Evolutionary conservation across 768 basidiomycete genomes (phyloP), one percentile per base, ranked within the genome.

Genomic region (Solioccasus polychromus): DNA sequence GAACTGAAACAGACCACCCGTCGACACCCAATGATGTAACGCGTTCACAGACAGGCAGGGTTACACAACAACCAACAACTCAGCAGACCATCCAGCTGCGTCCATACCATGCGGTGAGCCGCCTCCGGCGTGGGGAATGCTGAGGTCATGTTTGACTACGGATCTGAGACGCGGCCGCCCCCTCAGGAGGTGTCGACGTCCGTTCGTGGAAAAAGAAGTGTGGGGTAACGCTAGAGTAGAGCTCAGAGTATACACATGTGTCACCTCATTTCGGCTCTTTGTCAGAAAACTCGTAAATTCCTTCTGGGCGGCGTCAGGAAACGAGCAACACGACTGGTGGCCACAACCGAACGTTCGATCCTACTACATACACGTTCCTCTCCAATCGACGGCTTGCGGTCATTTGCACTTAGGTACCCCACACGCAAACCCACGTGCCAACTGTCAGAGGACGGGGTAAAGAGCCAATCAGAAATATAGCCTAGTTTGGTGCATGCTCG

Each of bases 301-400:
- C 19, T 26, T 11, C n/a, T n/a, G n/a, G n/a, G n/a, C n/a, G n/a
- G n/a, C n/a, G n/a, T n/a, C n/a, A n/a, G n/a, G n/a, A n/a, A n/a
- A n/a, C n/a, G n/a, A n/a, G n/a, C n/a, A n/a, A n/a, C n/a, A n/a
- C n/a, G n/a, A n/a, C n/a, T n/a, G n/a, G n/a, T n/a, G n/a, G n/a
- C n/a, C n/a, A n/a, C n/a, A n/a, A n/a, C n/a, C n/a, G n/a, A n/a
- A n/a, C n/a, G n/a, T n/a, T n/a, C n/a, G n/a, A n/a, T n/a, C n/a
- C n/a, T n/a, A n/a, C n/a, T n/a, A n/a, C n/a, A n/a, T n/a, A n/a
- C n/a, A 85, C 3, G 78, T 82, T 10, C 83, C 83, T 55, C 54
- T 81, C 78, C 40, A 80, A 62, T 53, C 85, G 83, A 54, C 85
- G 83, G n/a, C 59, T 81, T 81, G 36, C 84, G 67, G 9, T 84